Conservation (phyloP, 179 eudicot species). For the Sideroxylon spinosum region DNA sequence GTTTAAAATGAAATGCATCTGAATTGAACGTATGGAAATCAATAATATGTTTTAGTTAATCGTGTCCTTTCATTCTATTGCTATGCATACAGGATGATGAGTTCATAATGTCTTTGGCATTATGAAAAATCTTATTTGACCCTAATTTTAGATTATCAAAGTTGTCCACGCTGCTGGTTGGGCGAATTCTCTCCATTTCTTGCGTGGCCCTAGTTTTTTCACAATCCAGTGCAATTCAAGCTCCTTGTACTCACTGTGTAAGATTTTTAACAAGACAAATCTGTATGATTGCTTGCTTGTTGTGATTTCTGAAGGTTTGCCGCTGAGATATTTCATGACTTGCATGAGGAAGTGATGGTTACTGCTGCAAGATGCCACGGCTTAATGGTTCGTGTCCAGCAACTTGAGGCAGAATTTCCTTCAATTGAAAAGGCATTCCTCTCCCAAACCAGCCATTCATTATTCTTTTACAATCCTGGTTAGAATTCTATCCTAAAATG, state of each 20-base stretch:
- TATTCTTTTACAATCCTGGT: slow-evolving; percentile 73
- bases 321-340: slow-evolving; percentile 90
- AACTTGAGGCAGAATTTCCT: slow-evolving; percentile 84
- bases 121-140: too few species aligned
- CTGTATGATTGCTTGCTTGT: slow-evolving; percentile 3
- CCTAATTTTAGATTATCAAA: too few species aligned
- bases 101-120: too few species aligned
- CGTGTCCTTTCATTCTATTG: too few species aligned
- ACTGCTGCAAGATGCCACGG: slow-evolving; percentile 92
- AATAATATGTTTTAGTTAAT: not conserved
- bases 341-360: slow-evolving; percentile 91
- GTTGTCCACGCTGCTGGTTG: too few species aligned
- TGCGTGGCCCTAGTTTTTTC: not conserved
- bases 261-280: not conserved
- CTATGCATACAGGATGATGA: too few species aligned
- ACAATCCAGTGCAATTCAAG: not conserved
- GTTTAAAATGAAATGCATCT: not conserved
- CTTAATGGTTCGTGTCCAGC: slow-evolving; percentile 77
- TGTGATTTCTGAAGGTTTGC: slow-evolving; percentile 64
- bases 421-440: slow-evolving; percentile 73
- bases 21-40: not conserved
- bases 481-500: slow-evolving; percentile 16
- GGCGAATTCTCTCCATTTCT: too few species aligned
- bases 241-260: not conserved
- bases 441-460: slow-evolving; percentile 80